Base-by-base conservation (phyloP, 768 basidiomycete genomes). In the Trametes elegans region DNA sequence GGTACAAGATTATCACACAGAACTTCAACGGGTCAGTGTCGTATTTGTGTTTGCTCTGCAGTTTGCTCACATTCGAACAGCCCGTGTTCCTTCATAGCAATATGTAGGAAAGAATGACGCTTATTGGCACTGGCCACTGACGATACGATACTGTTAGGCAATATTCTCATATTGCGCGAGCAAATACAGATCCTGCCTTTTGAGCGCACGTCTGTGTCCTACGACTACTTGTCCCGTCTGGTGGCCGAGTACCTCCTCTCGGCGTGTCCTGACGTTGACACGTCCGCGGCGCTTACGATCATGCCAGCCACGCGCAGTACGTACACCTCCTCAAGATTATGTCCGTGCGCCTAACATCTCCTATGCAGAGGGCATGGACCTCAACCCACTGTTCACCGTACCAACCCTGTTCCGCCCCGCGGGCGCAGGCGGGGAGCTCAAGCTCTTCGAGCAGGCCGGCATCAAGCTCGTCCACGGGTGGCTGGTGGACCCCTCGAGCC, bases 21-120 rank as follows among this genome's bases (percentile, higher is more conserved):
- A 90, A 90, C 63, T 88, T 82, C 63, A 91, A 91, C 62, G 89
- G 90, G 90, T 89, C 53, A 55, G 84, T 76, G 9, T 23, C 13
- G 21, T 44, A 0, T 23, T 11, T 21, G 11, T 29, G 2, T 23
- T n/a, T 19, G 1, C 1, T 21, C 48, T 24, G 7, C 58, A 45
- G 21, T 58, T 16, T 46, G 3, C 19, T 40, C 32, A 49, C 23
- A 19, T 18, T 23, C n/a, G 38, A 31, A 7, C 66, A 94, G 93
- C 8, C 92, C 93, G 8, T 95, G 93, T 66, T 93, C 90, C 0
- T 89, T 95, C 60, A 91, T 95, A 62, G 93, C 92, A 24, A 88
- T 93, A 55, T 93, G 90, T 90, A 64, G 62, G 80, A 67, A 6
- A n/a, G 32, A 41, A 16, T 29, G 19, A 42, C 32, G 49, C 24